Evolutionary conservation across 495 filamentous ascomycete species (phyloP).

Genomic region (Aspergillus incahuasiensis): DNA sequence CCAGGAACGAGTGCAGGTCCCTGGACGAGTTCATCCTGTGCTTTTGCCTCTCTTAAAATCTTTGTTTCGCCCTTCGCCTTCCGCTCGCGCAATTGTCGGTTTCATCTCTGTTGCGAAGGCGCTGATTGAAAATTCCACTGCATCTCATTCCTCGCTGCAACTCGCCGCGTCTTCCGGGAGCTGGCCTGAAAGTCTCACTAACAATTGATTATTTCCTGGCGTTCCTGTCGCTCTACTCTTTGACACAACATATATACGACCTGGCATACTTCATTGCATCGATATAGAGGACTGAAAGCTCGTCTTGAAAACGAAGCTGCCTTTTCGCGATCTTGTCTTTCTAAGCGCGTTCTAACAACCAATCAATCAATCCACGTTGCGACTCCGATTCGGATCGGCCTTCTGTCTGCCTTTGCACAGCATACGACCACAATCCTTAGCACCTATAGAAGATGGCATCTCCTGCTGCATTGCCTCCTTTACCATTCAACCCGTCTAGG

Average conservation of each 20-base stretch:
- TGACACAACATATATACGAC: too few species aligned
- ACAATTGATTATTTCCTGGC: not conserved
- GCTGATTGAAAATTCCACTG: not conserved
- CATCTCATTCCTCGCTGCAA: not conserved
- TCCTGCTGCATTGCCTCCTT: constrained; percentile 36
- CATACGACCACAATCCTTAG: not conserved
- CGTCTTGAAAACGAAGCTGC: too few species aligned
- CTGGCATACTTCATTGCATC: too few species aligned
- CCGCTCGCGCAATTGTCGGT: not conserved
- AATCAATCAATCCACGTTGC: not conserved
- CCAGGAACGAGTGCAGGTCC: not conserved
- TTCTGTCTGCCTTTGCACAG: not conserved
- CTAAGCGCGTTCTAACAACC: not conserved
- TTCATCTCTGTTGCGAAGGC: not conserved
- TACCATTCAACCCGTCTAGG: constrained; percentile 47
- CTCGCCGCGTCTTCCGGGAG: not conserved
- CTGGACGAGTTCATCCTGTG: not conserved
- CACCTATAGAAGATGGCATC: constrained; percentile 30
- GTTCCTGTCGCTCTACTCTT: too few species aligned
- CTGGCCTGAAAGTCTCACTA: not conserved
- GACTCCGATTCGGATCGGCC: not conserved
- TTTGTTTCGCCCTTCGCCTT: not conserved
- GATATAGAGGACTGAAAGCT: too few species aligned
- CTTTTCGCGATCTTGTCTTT: too few species aligned
- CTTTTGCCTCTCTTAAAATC: not conserved